These are phyloP conservation scores for Peribolospora baueri DNA, from an alignment of 768 basidiomycete genomes.

Conservation along the genomic window DNA sequence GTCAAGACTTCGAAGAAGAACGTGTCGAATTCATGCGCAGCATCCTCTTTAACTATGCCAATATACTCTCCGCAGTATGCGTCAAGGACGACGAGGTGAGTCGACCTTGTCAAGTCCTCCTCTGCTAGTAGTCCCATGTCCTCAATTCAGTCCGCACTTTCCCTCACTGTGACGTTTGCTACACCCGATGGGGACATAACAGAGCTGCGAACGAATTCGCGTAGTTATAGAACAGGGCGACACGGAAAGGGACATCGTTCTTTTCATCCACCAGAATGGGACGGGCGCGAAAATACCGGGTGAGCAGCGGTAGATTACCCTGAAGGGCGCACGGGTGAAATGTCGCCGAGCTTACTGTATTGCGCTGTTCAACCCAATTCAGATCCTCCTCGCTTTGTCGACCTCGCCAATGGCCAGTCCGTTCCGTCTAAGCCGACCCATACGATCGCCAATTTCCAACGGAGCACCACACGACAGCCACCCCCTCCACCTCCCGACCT, in stretches of 20 bases:
- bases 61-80: constrained; percentile 84
- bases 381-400: constrained; percentile 66
- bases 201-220: constrained; percentile 82
- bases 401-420: constrained; percentile 29
- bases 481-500: background rate
- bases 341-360: background rate
- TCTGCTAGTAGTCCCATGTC: background rate
- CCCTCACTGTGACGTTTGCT: no score
- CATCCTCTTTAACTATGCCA: constrained; percentile 86
- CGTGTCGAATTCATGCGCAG: constrained; percentile 87
- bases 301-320: constrained; percentile 5
- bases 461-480: background rate
- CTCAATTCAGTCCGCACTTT: no score
- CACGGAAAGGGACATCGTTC: constrained; percentile 61
- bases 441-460: constrained; percentile 10
- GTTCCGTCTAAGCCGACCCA: constrained; percentile 16
- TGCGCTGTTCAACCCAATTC: background rate
- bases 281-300: constrained; percentile 63
- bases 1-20: constrained; percentile 88
- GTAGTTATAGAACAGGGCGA: constrained; percentile 72
- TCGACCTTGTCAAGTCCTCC: constrained; percentile 1
- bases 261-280: constrained; percentile 67
- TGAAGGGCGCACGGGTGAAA: background rate
- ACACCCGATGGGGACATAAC: background rate
- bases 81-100: constrained; percentile 82